Conservation (phyloP, 169 alveolate species). For the Toxoplasma gondii region DNA sequence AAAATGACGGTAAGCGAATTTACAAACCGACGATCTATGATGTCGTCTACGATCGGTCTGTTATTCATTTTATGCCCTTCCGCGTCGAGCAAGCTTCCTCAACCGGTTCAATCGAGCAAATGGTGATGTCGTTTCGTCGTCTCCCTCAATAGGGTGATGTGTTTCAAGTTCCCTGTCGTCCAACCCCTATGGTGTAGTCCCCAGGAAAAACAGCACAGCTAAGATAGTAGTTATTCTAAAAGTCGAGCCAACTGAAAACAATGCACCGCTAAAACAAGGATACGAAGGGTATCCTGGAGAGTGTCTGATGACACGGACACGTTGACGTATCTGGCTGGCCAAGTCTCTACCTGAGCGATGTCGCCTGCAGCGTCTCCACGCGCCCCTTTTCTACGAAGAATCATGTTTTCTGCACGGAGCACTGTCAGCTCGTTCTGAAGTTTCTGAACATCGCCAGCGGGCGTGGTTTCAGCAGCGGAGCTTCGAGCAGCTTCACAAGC, state of each 20-base stretch:
- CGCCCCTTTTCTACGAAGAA: background rate
- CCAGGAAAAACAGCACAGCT: no score
- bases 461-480: background rate
- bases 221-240: no score
- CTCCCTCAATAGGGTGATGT: no score
- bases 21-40: background rate
- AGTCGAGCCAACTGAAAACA: no score
- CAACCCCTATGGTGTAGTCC: no score
- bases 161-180: no score
- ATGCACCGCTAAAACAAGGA: no score
- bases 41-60: background rate
- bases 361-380: background rate
- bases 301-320: no score
- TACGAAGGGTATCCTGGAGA: no score
- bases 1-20: background rate
- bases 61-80: background rate
- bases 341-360: background rate
- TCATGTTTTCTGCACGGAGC: slow-evolving; percentile 27
- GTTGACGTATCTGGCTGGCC: background rate
- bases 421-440: slow-evolving; percentile 28
- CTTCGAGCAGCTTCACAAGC: background rate
- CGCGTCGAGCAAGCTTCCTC: no score
- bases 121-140: no score
- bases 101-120: no score
- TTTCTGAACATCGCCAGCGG: background rate